Conservation (phyloP, 148 eudicot species). For the Dysphania ambrosioides region DNA sequence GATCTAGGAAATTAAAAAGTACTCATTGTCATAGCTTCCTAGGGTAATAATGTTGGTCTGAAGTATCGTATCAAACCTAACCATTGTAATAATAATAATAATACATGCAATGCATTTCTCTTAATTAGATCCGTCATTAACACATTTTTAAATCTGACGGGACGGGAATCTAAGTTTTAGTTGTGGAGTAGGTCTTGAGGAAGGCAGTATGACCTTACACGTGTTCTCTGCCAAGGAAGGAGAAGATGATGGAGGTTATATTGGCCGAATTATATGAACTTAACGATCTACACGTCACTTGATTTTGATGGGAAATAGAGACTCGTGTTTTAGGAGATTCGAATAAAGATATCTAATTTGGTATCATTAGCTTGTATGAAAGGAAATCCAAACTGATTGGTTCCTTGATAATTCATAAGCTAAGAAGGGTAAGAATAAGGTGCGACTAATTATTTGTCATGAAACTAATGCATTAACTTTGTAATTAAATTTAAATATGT, state of each 20-base stretch:
- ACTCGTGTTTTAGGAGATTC: too few species aligned
- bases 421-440: too few species aligned
- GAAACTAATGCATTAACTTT: too few species aligned
- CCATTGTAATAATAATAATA: background rate
- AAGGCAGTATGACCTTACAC: background rate
- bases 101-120: slow-evolving; percentile 1
- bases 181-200: background rate
- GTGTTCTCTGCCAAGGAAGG: background rate
- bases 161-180: background rate
- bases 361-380: too few species aligned
- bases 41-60: background rate
- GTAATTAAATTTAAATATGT: too few species aligned
- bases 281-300: background rate
- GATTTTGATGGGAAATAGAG: background rate
- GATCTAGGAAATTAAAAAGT: background rate
- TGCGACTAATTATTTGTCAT: too few species aligned
- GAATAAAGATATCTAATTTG: too few species aligned
- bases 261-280: background rate
- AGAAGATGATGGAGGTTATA: background rate
- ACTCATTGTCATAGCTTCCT: background rate
- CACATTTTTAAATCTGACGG: background rate
- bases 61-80: background rate
- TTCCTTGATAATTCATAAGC: too few species aligned
- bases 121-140: too few species aligned
- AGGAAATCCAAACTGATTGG: too few species aligned